These are phyloP conservation scores for Alnus rubra DNA, from an alignment of 306 rosid species.

Conservation along the genomic window DNA sequence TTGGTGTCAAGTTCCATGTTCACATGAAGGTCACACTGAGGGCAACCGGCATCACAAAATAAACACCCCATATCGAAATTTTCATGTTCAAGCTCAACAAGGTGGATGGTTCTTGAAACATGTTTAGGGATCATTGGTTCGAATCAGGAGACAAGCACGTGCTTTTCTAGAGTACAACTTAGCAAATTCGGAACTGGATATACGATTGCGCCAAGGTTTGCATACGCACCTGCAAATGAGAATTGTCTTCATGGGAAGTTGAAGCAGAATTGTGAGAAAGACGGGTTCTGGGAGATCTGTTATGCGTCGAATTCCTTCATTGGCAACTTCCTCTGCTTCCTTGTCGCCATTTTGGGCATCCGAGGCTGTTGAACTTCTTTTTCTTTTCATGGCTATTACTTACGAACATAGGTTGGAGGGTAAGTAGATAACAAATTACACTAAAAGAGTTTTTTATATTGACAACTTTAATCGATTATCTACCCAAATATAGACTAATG, in stretches of 20 bases:
- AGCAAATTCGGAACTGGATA: constrained; percentile 32
- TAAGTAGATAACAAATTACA: too few relatives aligned
- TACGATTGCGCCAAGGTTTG: constrained; percentile 19
- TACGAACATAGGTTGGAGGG: neutral
- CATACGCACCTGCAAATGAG: constrained; percentile 34
- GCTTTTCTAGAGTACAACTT: neutral
- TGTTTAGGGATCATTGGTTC: neutral
- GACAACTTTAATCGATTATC: too few relatives aligned
- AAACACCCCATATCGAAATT: neutral
- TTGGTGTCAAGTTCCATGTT: constrained; percentile 13
- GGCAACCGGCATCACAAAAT: neutral
- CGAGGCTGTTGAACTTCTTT: neutral
- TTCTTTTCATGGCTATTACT: neutral
- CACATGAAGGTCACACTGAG: neutral
- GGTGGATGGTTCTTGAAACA: constrained; percentile 22
- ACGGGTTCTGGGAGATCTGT: constrained; percentile 19
- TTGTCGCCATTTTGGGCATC: neutral
- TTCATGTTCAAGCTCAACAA: constrained; percentile 22
- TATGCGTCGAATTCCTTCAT: neutral
- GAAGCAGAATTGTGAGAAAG: neutral
- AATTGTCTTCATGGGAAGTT: constrained; percentile 22
- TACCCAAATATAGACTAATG: too few relatives aligned
- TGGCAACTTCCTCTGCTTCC: constrained; percentile 6
- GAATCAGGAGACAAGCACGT: constrained; percentile 4
- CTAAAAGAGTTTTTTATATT: too few relatives aligned